These are phyloP conservation scores for Tuber brumale DNA, from an alignment of 495 filamentous ascomycete species.

Conservation along the genomic window DNA sequence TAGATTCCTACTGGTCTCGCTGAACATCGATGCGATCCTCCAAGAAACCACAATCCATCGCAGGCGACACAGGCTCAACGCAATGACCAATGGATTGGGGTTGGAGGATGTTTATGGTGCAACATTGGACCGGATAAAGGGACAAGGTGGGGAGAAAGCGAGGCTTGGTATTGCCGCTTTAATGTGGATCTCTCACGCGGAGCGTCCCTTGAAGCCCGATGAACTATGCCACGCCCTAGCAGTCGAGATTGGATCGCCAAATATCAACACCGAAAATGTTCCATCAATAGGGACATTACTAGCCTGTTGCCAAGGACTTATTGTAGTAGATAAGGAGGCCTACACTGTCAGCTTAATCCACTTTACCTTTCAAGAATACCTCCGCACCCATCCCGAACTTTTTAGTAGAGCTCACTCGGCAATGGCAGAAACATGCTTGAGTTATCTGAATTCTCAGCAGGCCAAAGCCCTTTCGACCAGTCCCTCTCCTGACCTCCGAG, in stretches of 20 bases:
- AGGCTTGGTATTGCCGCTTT: too few relatives aligned
- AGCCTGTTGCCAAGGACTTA: not conserved
- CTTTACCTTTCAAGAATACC: not conserved
- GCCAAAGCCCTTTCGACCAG: too few relatives aligned
- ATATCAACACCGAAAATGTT: not conserved
- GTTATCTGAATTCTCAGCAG: not conserved
- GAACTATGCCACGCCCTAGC: not conserved
- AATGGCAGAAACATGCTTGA: not conserved
- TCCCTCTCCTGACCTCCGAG: too few relatives aligned
- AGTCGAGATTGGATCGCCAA: not conserved
- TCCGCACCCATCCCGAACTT: not conserved
- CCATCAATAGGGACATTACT: not conserved
- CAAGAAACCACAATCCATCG: too few relatives aligned
- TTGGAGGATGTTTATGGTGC: too few relatives aligned
- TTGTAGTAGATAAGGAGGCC: not conserved
- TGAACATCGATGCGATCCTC: too few relatives aligned
- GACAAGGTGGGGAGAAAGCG: too few relatives aligned
- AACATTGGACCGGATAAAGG: too few relatives aligned
- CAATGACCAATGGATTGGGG: too few relatives aligned
- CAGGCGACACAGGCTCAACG: too few relatives aligned
- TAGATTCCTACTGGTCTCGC: not conserved
- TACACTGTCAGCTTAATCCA: not conserved
- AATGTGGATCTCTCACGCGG: too few relatives aligned
- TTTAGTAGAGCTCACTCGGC: not conserved
- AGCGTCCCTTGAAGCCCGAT: too few relatives aligned